Conservation (phyloP, 2,329 filamentous ascomycete species). For the Penicillium sp. region DNA sequence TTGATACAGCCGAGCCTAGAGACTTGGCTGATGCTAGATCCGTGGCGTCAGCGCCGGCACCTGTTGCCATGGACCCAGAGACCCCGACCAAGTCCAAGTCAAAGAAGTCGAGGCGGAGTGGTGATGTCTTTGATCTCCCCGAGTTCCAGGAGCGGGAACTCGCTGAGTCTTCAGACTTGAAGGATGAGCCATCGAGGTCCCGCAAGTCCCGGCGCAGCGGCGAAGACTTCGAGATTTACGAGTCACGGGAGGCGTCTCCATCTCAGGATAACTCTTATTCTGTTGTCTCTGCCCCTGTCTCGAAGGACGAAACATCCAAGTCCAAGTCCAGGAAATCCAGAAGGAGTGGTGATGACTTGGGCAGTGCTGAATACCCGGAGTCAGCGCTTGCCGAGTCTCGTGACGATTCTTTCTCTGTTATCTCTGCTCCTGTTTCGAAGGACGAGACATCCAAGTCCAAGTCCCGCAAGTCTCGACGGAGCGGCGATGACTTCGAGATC, state of each 20-base stretch:
- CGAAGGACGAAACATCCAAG: constrained; percentile 1
- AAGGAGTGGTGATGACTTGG: neutral
- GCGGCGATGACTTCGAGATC: constrained; percentile 4
- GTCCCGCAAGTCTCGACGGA: constrained; percentile 1
- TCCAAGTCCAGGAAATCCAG: neutral
- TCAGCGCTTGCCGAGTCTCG: neutral
- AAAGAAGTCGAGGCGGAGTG: neutral
- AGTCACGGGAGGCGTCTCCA: neutral
- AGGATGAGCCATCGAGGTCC: neutral
- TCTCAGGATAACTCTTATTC: neutral
- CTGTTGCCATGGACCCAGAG: neutral
- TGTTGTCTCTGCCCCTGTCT: neutral
- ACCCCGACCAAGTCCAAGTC: neutral
- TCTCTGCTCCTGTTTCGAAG: constrained; percentile 1
- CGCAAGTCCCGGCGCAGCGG: neutral
- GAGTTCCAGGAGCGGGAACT: neutral
- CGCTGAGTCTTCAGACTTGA: neutral
- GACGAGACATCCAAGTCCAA: constrained; percentile 4
- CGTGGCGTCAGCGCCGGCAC: constrained; percentile 2
- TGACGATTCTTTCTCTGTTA: constrained; percentile 1
- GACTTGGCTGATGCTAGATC: constrained; percentile 10
- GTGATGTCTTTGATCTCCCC: neutral
- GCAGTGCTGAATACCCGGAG: neutral
- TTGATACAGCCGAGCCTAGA: constrained; percentile 17
- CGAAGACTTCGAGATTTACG: neutral